Base-by-base conservation (phyloP, 768 basidiomycete genomes). In the Tulasnella sp. region DNA sequence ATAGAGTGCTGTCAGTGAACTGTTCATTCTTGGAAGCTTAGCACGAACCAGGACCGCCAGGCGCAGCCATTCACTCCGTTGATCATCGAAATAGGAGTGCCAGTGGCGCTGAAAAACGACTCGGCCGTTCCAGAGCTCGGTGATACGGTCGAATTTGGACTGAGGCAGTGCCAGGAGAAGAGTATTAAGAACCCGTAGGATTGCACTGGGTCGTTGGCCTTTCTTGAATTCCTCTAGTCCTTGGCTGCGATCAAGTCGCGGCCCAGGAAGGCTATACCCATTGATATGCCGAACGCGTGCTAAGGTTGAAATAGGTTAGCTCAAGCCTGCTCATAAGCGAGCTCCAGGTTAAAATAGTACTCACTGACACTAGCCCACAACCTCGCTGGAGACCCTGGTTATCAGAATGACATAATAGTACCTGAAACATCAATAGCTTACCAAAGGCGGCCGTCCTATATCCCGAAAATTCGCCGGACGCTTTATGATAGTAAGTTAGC, bases 51-150 rank as follows among this genome's bases (percentile, higher is more conserved):
- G n/a, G n/a, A n/a, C n/a, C 39, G 40, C 71, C 19, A 24, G 21
- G 24, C 42, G 27, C 4, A 78, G 27, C 77, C 77, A 78, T 36
- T 78, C 68, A 46, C n/a, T 44, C 16, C 71, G 77, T 24, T 39
- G 71, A n/a, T 31, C 71, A 5, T 78, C 68, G 21, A 78, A 78
- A 42, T 73, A 78, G 4, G 27, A 9, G n/a, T 78, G 77, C 77
- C 77, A 78, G 44, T 78, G 71, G 7, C 77, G 58, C 73, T 78
- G 77, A 36, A 73, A 78, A 19, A 78, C 77, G 36, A 78, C 44
- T n/a, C 77, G 34, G 3, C 77, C 77, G 52, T 78, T 71, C 77
- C 77, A 78, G 4, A 78, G 58, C 9, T 38, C n/a, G 12, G 38
- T 71, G 36, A 78, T n/a, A 2, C 77, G 62, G 16, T 78, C 27